Evolutionary conservation across 179 eudicot genomes (phyloP), one percentile per base, ranked within the genome.

Genomic region (Silene noctiflora): DNA sequence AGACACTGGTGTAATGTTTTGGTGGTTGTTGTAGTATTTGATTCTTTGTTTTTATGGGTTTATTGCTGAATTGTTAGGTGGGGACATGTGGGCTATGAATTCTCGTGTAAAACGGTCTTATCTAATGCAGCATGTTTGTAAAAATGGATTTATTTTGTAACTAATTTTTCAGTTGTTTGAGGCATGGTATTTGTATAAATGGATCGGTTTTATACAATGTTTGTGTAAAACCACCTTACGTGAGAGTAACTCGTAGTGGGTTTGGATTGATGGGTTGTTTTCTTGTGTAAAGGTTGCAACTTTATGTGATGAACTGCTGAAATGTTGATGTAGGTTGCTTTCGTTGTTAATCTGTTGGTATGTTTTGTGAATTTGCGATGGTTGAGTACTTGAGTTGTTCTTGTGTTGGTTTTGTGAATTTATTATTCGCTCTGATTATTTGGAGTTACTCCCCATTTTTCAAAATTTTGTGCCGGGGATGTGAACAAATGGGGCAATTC

Each of bases 201-300:
- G 14, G 51, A 9, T 44, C 51, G 1, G 51, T 44, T 44, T 44
- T 44, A 44, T 44, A 44, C 46, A 2, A 44, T 44, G 51, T 11
- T 44, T 44, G 51, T 44, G 14, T 44, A 44, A 44, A 44, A 44
- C 51, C 51, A 14, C 2, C 51, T 44, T 44, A 44, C 51, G 6
- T 44, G 14, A 44, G 3, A 44, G 6, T 44, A 44, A 44, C 13
- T 10, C 13, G 13, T 10, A 14, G 51, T 44, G 51, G 33, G 67
- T 70, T 80, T 80, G 62, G 76, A 9, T 73, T 35, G 65, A 63
- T 77, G 27, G 70, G 73, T 62, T 58, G 1, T 75, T 13, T 59
- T 74, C 1, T 63, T 2, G 71, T 35, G 55, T 67, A 62, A 67
- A 21, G 27, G 73, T 35, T 35, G 16, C 8, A 48, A 25, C 10